Conservation (phyloP, 2,329 filamentous ascomycete genomes). For the Fusarium piperis region DNA sequence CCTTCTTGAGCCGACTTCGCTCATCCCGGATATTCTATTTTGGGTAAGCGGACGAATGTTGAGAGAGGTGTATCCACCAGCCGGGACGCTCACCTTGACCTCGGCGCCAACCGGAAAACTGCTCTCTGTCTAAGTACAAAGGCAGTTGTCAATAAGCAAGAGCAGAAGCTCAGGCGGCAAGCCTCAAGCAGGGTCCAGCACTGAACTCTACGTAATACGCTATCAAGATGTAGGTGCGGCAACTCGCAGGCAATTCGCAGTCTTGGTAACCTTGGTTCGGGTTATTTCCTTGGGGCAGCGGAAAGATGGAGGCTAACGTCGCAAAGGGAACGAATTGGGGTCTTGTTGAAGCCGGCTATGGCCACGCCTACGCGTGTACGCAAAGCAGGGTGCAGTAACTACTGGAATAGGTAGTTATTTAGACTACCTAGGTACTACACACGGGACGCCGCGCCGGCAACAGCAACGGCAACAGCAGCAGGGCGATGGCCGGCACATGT, state of each 20-base stretch:
- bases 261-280: conserved; percentile 12
- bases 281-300: conserved; percentile 10
- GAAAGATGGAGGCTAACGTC: conserved; percentile 35
- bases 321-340: background rate
- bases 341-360: conserved; percentile 31
- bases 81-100: conserved; percentile 27
- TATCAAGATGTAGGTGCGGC: conserved; percentile 1
- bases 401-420: conserved; percentile 11
- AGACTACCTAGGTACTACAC: background rate
- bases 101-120: conserved; percentile 25
- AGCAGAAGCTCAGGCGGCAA: background rate
- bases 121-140: background rate
- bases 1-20: background rate
- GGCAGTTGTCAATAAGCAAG: background rate
- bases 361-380: conserved; percentile 19
- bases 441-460: background rate
- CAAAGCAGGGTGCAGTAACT: background rate
- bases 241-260: background rate
- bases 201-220: background rate
- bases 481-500: background rate
- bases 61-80: conserved; percentile 6
- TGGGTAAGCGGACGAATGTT: conserved; percentile 7
- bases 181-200: background rate
- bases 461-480: background rate
- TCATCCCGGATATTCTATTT: conserved; percentile 13